Base-by-base conservation (phyloP, 2,329 filamentous ascomycete genomes). In the Cadophora malorum region DNA sequence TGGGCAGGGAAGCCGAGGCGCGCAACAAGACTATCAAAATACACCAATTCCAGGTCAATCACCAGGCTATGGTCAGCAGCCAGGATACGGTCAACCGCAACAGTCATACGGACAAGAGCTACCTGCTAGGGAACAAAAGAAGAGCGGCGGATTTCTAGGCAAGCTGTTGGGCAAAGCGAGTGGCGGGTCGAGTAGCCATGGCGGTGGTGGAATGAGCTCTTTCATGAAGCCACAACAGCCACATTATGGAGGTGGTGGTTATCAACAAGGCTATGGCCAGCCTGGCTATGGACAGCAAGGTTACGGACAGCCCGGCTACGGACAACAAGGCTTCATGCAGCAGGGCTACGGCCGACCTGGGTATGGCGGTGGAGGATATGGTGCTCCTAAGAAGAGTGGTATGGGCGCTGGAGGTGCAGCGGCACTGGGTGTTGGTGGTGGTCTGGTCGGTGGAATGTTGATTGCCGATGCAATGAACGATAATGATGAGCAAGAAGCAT, bases 361-460 rank as follows among this genome's bases (percentile, higher is more conserved):
- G 31, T 76, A 76, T 50, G 79, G 76, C 77, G 65, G 78, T 76
- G 68, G 75, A 28, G 52, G 62, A 45, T 58, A 67, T 72, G 68
- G 78, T 53, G 73, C 76, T 31, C 80, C 81, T 67, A 83, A 81
- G 68, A 83, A 82, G 74, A 80, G 79, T 28, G 85, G 85, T 1
- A 82, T 95, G 80, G 92, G 92, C n/a, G 84, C 86, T 68, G 87
- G 85, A 1, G 93, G 92, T 59, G 93, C 90, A 63, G 88, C 90
- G 9, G 92, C 92, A 25, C 81, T 97, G 53, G 94, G 94, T 81
- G 79, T 92, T 4, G 94, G 93, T 73, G 94, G 91, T 71, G 94
- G 94, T 79, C 76, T 97, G 77, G 75, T 97, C 0, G 94, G 93
- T 73, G 94, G 94, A 65, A 86, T 88, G 70, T 70, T 97, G 74